Conservation (phyloP, 2,329 filamentous ascomycete genomes). For the Arthroderma sp. region DNA sequence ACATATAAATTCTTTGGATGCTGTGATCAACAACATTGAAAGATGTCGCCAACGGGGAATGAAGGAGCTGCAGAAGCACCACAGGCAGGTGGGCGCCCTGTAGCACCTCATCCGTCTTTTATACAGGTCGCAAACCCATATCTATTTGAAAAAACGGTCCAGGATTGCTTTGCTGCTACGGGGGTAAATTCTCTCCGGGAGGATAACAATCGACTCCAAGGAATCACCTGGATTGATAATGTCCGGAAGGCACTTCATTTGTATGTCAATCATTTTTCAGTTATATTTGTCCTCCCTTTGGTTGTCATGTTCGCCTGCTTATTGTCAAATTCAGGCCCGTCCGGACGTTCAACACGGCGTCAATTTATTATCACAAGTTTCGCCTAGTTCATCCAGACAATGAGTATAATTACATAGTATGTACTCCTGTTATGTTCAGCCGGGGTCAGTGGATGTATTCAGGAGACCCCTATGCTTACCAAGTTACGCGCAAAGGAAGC, state of each 20-base stretch:
- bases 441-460: not conserved
- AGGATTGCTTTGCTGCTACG: conserved; percentile 56
- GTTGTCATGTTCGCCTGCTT: not conserved
- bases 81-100: conserved; percentile 11
- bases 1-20: not conserved
- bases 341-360: conserved; percentile 82
- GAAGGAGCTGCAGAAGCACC: not conserved
- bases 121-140: conserved; percentile 61
- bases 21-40: not conserved
- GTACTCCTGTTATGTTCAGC: conserved; percentile 9
- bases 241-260: conserved; percentile 67
- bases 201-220: conserved; percentile 68
- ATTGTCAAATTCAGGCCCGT: conserved; percentile 50
- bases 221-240: conserved; percentile 78
- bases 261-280: conserved; percentile 38
- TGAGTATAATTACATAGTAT: conserved; percentile 62
- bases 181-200: conserved; percentile 67
- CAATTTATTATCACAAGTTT: conserved; percentile 88
- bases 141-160: conserved; percentile 68
- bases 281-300: not conserved
- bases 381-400: conserved; percentile 71
- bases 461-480: conserved; percentile 10
- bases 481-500: conserved; percentile 49
- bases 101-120: conserved; percentile 49
- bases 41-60: conserved; percentile 4